phyloP scores from a whole-genome alignment of 768 basidiomycete species.

The Lyophyllum decastes region DNA sequence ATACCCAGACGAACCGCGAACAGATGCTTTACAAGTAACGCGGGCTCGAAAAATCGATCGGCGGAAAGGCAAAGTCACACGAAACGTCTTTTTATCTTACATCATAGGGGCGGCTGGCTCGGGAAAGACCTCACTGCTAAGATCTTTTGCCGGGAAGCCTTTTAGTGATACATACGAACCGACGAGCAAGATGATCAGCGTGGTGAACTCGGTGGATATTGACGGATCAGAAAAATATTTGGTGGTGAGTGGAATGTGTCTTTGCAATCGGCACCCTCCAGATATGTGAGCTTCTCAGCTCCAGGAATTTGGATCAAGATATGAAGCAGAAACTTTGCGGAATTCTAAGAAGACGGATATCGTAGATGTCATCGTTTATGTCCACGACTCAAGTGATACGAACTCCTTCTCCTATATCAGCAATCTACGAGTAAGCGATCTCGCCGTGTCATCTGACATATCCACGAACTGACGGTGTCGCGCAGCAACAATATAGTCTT shows the following conservation, averaged over 20 bases:
- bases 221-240: slow-evolving; percentile 95
- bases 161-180: slow-evolving; percentile 79
- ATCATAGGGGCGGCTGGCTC: slow-evolving; percentile 95
- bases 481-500: slow-evolving; percentile 93
- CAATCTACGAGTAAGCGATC: slow-evolving; percentile 73
- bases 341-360: slow-evolving; percentile 89
- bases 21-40: slow-evolving; percentile 83
- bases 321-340: slow-evolving; percentile 88
- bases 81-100: slow-evolving; percentile 93
- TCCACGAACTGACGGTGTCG: slow-evolving; percentile 16
- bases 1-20: slow-evolving; percentile 78
- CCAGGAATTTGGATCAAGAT: slow-evolving; percentile 96
- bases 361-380: slow-evolving; percentile 93
- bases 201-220: slow-evolving; percentile 94
- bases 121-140: slow-evolving; percentile 88
- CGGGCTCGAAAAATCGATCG: slow-evolving; percentile 83
- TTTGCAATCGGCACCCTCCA: background rate
- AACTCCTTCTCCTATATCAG: slow-evolving; percentile 99
- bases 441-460: background rate
- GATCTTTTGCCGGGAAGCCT: slow-evolving; percentile 84
- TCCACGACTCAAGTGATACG: slow-evolving; percentile 97
- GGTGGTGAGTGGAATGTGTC: slow-evolving; percentile 62
- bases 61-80: slow-evolving; percentile 81
- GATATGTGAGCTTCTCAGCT: slow-evolving; percentile 48
- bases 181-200: slow-evolving; percentile 86